A percentile compares a stretch with the other conserved stretches of the same genome.
phyloP scores from a whole-genome alignment of 2,329 filamentous ascomycete genomes.

The Aspergillus proliferans region DNA sequence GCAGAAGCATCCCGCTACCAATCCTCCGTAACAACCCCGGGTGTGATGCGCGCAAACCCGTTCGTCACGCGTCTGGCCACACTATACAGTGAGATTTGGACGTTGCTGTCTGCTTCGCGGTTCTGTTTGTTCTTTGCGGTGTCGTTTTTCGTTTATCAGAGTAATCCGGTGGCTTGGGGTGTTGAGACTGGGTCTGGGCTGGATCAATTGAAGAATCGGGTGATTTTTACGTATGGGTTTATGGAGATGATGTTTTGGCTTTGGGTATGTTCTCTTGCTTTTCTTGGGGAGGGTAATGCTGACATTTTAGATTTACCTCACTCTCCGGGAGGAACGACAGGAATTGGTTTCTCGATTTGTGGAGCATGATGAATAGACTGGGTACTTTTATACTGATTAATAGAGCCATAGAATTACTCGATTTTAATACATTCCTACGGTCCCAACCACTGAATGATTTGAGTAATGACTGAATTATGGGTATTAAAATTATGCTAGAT shows the following conservation, averaged over 20 bases:
- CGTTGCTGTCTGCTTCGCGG: slow-evolving; percentile 27
- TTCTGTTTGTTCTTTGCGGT: slow-evolving; percentile 33
- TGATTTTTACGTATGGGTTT: slow-evolving; percentile 80
- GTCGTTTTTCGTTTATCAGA: slow-evolving; percentile 33
- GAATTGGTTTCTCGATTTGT: slow-evolving; percentile 19
- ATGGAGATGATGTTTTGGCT: slow-evolving; percentile 81
- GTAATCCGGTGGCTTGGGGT: slow-evolving; percentile 22
- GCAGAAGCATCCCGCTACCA: slow-evolving; percentile 55
- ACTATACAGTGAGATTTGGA: slow-evolving; percentile 36
- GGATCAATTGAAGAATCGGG: slow-evolving; percentile 71
- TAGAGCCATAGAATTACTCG: not conserved
- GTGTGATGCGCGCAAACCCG: slow-evolving; percentile 16
- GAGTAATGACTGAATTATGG: not conserved
- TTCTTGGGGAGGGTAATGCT: slow-evolving; percentile 4
- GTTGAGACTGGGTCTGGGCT: slow-evolving; percentile 34
- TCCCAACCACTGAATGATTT: not conserved
- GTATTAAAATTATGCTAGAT: not conserved
- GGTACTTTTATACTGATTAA: not conserved
- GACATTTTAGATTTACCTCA: slow-evolving; percentile 24
- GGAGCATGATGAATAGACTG: slow-evolving; percentile 11
- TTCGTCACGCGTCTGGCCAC: slow-evolving; percentile 21
- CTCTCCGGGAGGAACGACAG: slow-evolving; percentile 33
- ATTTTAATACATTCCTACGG: not conserved
- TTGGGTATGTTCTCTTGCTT: slow-evolving; percentile 53
- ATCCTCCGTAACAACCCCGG: slow-evolving; percentile 11